Evolutionary conservation across 495 filamentous ascomycete species (phyloP).

Genomic region (Amphirosellinia nigrospora): DNA sequence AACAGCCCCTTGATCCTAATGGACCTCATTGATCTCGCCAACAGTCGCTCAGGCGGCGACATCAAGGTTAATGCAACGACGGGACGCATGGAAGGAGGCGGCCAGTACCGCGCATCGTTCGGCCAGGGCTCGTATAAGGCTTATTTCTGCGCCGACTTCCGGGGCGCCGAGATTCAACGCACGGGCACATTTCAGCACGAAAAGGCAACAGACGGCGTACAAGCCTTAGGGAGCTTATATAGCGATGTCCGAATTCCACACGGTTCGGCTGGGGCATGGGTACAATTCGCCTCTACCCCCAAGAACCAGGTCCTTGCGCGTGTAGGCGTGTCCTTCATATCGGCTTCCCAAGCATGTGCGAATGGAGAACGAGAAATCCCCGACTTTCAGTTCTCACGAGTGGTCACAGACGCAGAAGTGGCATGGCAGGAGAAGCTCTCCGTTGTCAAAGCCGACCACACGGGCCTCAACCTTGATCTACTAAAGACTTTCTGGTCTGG

Average conservation of each 20-base stretch:
- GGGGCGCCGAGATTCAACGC: conserved; percentile 64
- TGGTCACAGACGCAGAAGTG: conserved; percentile 54
- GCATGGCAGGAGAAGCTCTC: conserved; percentile 68
- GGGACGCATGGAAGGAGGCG: conserved; percentile 68
- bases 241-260: conserved; percentile 53
- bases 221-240: conserved; percentile 52
- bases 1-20: conserved; percentile 66
- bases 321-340: conserved; percentile 72
- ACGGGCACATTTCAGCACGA: conserved; percentile 59
- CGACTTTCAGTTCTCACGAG: conserved; percentile 64
- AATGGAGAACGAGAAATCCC: conserved; percentile 70
- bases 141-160: conserved; percentile 72
- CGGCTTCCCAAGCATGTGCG: conserved; percentile 63
- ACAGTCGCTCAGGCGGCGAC: conserved; percentile 63
- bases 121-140: conserved; percentile 65
- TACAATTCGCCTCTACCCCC: conserved; percentile 58
- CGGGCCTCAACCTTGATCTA: conserved; percentile 59
- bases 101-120: conserved; percentile 70
- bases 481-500: conserved; percentile 73
- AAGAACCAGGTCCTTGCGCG: conserved; percentile 58
- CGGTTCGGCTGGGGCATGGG: conserved; percentile 67
- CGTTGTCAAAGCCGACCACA: conserved; percentile 59
- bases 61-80: conserved; percentile 56
- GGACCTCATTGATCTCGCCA: conserved; percentile 68
- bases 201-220: conserved; percentile 49